A percentile compares a stretch with the other conserved stretches of the same genome.
Evolutionary conservation across 2,329 filamentous ascomycete species (phyloP).

Genomic region (Aspergillus melleus): DNA sequence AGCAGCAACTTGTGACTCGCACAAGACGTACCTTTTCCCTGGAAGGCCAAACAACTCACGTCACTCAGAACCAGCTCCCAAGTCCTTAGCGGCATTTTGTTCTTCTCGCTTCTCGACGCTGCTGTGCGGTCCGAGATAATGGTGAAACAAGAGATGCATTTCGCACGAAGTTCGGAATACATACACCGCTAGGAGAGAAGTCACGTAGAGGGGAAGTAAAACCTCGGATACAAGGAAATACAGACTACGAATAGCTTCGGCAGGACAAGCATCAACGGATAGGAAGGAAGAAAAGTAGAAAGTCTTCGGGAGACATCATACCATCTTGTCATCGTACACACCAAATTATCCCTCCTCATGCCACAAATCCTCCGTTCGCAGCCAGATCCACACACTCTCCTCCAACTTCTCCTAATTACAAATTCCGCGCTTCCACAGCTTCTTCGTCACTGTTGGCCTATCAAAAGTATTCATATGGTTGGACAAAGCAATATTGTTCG

Average conservation of each 20-base stretch:
- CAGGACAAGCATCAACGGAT: background rate
- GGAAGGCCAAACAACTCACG: background rate
- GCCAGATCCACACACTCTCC: background rate
- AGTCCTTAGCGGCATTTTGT: background rate
- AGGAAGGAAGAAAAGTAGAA: background rate
- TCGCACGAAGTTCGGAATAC: background rate
- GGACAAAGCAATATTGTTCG: background rate
- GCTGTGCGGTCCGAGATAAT: background rate
- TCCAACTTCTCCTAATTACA: background rate
- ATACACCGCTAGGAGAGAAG: background rate
- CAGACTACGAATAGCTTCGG: background rate
- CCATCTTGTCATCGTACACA: conserved; percentile 23
- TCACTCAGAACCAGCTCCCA: background rate
- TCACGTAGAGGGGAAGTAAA: background rate
- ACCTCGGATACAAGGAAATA: background rate
- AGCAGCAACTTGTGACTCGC: background rate
- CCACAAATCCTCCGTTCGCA: conserved; percentile 8
- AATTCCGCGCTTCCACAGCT: background rate
- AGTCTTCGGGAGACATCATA: background rate
- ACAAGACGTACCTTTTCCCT: background rate
- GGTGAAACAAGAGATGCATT: background rate
- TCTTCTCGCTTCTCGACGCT: background rate
- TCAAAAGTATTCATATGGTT: background rate
- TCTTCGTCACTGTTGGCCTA: background rate
- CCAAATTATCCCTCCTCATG: conserved; percentile 11